phyloP scores from a whole-genome alignment of 169 alveolate genomes.

The Amoebophrya sp. region DNA sequence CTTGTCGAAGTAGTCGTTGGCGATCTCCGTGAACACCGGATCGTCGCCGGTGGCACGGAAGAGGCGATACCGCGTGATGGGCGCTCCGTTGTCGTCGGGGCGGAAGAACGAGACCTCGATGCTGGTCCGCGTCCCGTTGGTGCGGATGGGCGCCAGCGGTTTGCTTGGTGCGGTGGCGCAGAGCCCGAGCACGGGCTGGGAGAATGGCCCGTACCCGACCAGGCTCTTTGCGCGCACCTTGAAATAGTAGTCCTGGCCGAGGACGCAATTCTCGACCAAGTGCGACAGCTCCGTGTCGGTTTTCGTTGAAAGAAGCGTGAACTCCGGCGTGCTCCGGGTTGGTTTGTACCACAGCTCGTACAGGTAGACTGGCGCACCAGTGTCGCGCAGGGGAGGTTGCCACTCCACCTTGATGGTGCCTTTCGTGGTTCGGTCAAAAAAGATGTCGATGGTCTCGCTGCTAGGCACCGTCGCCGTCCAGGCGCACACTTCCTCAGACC shows the following conservation, averaged over 20 bases:
- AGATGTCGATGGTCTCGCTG: not conserved
- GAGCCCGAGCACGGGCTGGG: not conserved
- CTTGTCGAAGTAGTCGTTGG: not conserved
- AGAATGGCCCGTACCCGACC: not conserved
- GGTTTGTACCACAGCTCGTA: not conserved
- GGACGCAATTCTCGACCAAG: not conserved
- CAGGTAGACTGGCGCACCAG: not conserved
- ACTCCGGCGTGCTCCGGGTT: not conserved
- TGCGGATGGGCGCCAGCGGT: slow-evolving; percentile 16
- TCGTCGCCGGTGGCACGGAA: not conserved
- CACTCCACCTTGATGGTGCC: not conserved
- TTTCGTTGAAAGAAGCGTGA: not conserved
- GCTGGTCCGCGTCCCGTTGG: not conserved
- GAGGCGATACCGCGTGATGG: not conserved
- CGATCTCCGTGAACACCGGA: not conserved
- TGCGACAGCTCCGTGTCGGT: not conserved
- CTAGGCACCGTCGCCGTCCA: not conserved
- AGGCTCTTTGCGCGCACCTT: not conserved
- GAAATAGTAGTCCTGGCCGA: not conserved
- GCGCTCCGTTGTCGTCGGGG: not conserved
- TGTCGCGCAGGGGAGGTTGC: not conserved
- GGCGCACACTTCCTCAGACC: not conserved
- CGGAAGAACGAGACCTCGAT: not conserved
- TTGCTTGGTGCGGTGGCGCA: not conserved
- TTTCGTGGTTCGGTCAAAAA: not conserved